A percentile compares a stretch with the other conserved stretches of the same genome.
Evolutionary conservation across 805 yeast species (phyloP).

Genomic region (Candida taoyuanica): DNA sequence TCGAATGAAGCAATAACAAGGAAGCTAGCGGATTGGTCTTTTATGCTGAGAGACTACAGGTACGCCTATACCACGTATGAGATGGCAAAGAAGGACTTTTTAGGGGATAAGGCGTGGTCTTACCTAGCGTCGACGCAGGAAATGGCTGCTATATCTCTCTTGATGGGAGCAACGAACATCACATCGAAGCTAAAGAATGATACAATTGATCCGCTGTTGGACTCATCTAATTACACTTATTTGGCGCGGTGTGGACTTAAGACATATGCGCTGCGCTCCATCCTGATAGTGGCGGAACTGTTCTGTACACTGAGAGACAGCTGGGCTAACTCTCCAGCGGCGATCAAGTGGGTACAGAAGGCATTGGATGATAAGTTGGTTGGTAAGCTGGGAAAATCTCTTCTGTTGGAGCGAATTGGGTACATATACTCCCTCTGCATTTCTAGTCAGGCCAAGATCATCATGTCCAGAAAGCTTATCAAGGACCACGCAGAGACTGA

Average conservation of each 20-base stretch:
- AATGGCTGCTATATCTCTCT: constrained; percentile 70
- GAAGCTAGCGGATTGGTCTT: constrained; percentile 86
- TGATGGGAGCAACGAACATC: constrained; percentile 49
- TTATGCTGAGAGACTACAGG: constrained; percentile 86
- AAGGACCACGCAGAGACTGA: constrained; percentile 12
- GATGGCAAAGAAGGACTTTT: constrained; percentile 68
- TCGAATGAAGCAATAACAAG: constrained; percentile 72
- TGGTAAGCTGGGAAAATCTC: constrained; percentile 43
- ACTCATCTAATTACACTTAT: constrained; percentile 70
- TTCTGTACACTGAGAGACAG: constrained; percentile 41
- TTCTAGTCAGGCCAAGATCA: constrained; percentile 33
- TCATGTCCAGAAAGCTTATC: constrained; percentile 25
- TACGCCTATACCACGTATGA: constrained; percentile 84
- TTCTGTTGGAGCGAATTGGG: constrained; percentile 50
- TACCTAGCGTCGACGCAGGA: constrained; percentile 84
- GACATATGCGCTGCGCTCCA: constrained; percentile 65
- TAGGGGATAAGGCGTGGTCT: constrained; percentile 73
- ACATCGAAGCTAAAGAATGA: constrained; percentile 39
- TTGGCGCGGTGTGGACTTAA: constrained; percentile 65
- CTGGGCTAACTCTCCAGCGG: constrained; percentile 39
- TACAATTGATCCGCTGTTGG: constrained; percentile 45
- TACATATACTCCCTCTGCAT: constrained; percentile 45
- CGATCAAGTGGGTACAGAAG: constrained; percentile 40
- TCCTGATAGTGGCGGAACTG: constrained; percentile 67
- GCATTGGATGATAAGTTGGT: constrained; percentile 42